A percentile compares a stretch with the other conserved stretches of the same genome.
Conservation (phyloP, 176 grass and related monocot species). For the Phragmites australis region DNA sequence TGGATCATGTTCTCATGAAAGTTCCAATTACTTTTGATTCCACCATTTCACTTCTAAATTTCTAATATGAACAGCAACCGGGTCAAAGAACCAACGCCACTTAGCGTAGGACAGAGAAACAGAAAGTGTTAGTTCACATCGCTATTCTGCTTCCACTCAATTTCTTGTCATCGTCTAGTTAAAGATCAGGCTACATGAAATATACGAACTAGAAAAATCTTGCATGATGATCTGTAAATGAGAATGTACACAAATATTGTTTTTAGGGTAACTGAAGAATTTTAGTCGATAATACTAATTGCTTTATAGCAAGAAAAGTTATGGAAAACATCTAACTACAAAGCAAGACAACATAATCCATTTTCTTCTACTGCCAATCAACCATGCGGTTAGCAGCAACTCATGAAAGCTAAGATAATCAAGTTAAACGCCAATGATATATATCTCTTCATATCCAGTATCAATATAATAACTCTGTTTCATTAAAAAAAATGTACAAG, state of each 20-base stretch:
- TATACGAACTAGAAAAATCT: neutral
- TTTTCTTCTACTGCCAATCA: conserved; percentile 10
- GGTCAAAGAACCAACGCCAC: neutral
- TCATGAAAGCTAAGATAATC: neutral
- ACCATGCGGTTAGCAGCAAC: neutral
- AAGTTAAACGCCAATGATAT: neutral
- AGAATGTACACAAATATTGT: neutral
- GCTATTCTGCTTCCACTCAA: neutral
- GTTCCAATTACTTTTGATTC: neutral
- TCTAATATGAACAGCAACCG: neutral
- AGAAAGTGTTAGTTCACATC: neutral
- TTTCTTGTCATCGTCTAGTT: neutral
- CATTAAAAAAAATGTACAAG: neutral
- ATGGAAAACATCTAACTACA: neutral
- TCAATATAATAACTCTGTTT: neutral
- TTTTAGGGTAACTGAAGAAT: neutral
- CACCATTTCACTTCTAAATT: neutral
- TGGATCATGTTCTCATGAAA: neutral
- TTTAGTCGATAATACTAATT: neutral
- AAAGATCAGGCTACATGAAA: neutral
- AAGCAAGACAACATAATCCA: neutral
- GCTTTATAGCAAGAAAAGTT: neutral
- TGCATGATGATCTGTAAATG: neutral
- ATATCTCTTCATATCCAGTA: neutral
- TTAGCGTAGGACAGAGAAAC: neutral